phyloP scores from a whole-genome alignment of 2,329 filamentous ascomycete species.

The Thelonectria blattea region DNA sequence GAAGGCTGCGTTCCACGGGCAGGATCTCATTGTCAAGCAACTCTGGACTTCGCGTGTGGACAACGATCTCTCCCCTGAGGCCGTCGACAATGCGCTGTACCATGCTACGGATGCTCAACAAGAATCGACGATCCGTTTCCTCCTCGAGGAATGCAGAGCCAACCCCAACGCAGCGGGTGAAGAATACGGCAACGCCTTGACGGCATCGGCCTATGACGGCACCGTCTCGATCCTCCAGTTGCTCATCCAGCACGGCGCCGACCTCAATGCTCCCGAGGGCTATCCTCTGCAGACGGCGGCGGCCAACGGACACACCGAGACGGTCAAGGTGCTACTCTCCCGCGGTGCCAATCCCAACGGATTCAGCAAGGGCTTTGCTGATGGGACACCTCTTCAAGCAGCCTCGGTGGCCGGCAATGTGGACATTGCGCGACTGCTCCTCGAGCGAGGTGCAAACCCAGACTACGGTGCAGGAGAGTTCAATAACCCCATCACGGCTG shows the following conservation, averaged over 20 bases:
- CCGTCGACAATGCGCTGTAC: conserved; percentile 8
- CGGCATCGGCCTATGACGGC: conserved; percentile 14
- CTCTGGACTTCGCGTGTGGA: conserved; percentile 9
- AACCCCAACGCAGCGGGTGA: conserved; percentile 10
- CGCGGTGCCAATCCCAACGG: conserved; percentile 6
- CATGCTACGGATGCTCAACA: conserved; percentile 12
- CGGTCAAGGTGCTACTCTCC: conserved; percentile 5
- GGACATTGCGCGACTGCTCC: background rate
- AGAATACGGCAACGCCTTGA: conserved; percentile 19
- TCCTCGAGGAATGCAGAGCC: conserved; percentile 4
- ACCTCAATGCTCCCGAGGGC: conserved; percentile 12
- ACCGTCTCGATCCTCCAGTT: background rate
- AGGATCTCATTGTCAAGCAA: conserved; percentile 10
- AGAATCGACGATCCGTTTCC: conserved; percentile 7
- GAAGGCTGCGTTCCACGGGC: conserved; percentile 28
- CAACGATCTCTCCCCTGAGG: conserved; percentile 5
- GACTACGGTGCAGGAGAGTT: conserved; percentile 8
- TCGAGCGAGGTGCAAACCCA: conserved; percentile 7
- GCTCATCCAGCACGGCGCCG: conserved; percentile 6
- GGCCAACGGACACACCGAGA: conserved; percentile 13
- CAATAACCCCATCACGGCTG: conserved; percentile 7
- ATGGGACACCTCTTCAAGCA: conserved; percentile 10
- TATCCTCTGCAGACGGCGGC: conserved; percentile 14
- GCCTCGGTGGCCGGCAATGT: conserved; percentile 11
- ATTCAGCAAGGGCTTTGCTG: background rate